These are phyloP conservation scores for Tolypocladium ovalisporum DNA, from an alignment of 2,329 filamentous ascomycete species.

Conservation along the genomic window DNA sequence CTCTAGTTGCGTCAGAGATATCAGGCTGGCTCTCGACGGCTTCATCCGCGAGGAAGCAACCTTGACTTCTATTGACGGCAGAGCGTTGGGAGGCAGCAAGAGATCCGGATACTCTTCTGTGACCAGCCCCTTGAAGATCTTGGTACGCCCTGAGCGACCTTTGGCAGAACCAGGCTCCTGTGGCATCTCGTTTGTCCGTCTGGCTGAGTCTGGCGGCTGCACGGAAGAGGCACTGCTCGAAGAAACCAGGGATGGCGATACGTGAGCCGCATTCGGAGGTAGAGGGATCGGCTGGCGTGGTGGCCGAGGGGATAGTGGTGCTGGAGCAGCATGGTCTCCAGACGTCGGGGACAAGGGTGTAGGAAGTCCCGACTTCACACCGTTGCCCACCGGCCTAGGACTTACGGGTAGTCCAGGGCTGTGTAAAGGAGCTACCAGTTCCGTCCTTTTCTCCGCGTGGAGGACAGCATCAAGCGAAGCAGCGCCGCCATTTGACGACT, in stretches of 20 bases:
- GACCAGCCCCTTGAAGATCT: conserved; percentile 66
- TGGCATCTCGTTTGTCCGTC: conserved; percentile 17
- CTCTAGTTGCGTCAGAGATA: conserved; percentile 69
- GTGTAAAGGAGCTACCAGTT: conserved; percentile 32
- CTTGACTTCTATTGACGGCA: conserved; percentile 74
- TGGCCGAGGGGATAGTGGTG: conserved; percentile 58
- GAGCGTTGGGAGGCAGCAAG: conserved; percentile 74
- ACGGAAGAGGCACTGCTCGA: conserved; percentile 2
- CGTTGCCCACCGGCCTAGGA: conserved; percentile 43
- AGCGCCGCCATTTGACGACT: conserved; percentile 26
- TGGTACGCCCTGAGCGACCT: conserved; percentile 28
- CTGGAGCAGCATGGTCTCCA: conserved; percentile 31
- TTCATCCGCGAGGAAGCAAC: conserved; percentile 93
- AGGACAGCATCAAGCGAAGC: conserved; percentile 44
- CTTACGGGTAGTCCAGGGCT: conserved; percentile 51
- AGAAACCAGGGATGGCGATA: conserved; percentile 30
- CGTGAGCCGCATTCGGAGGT: conserved; percentile 57
- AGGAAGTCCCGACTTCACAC: conserved; percentile 41
- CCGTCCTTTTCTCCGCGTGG: conserved; percentile 22
- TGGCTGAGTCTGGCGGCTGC: conserved; percentile 2
- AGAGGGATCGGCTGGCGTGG: conserved; percentile 64
- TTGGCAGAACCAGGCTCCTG: conserved; percentile 15
- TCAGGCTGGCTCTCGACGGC: conserved; percentile 75
- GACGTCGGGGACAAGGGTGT: conserved; percentile 48
- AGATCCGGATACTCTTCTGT: conserved; percentile 82